Conservation (phyloP, 2,329 filamentous ascomycete genomes). For the Microsporum canis region DNA sequence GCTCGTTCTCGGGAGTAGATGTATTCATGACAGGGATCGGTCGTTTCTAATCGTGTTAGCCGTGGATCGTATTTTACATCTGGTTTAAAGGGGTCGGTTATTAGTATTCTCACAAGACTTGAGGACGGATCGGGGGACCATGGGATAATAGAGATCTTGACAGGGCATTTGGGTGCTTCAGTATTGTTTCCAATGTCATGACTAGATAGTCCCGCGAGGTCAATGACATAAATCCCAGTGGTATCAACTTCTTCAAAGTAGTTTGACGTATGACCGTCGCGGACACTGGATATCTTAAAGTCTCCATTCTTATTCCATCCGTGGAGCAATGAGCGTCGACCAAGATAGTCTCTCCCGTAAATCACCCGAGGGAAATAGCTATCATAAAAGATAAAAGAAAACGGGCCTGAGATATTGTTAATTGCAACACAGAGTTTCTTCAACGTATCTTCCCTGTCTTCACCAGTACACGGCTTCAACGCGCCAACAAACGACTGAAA, state of each 20-base stretch:
- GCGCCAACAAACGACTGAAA: slow-evolving; percentile 48
- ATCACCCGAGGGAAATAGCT: slow-evolving; percentile 50
- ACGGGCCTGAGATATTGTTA: slow-evolving; percentile 63
- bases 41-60: slow-evolving; percentile 3
- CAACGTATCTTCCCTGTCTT: slow-evolving; percentile 16
- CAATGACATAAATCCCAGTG: slow-evolving; percentile 63
- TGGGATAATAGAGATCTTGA: neutral
- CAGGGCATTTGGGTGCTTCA: neutral
- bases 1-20: slow-evolving; percentile 23
- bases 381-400: slow-evolving; percentile 80
- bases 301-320: slow-evolving; percentile 38
- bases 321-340: slow-evolving; percentile 66
- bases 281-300: slow-evolving; percentile 60
- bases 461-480: slow-evolving; percentile 13
- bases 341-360: slow-evolving; percentile 78
- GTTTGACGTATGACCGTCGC: slow-evolving; percentile 39
- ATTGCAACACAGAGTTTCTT: slow-evolving; percentile 37
- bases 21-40: slow-evolving; percentile 38
- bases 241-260: slow-evolving; percentile 74
- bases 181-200: neutral
- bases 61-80: neutral
- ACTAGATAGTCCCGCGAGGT: slow-evolving; percentile 32
- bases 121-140: neutral
- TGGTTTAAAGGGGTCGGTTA: neutral
- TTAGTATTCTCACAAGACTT: slow-evolving; percentile 5